Conservation (phyloP, 176 grass and related monocot genomes). For the Phoenix dactylifera region DNA sequence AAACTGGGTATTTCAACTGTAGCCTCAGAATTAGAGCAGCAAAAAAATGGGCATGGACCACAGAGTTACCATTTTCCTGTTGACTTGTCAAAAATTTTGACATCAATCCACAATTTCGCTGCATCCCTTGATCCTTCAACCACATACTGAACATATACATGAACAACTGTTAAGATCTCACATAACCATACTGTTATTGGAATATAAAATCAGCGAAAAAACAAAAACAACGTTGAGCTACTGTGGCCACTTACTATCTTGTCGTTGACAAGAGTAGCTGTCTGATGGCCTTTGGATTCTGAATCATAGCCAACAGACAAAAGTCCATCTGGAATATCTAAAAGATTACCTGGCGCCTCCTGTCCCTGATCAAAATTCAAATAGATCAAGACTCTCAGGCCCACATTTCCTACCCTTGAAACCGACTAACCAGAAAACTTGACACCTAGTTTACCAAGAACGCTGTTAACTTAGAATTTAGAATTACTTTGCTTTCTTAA, state of each 20-base stretch:
- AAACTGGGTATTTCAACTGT: slow-evolving; percentile 7
- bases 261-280: background rate
- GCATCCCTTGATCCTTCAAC: slow-evolving; percentile 42
- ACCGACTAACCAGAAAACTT: too few species aligned
- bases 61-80: slow-evolving; percentile 47
- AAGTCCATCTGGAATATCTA: slow-evolving; percentile 5
- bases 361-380: slow-evolving; percentile 41
- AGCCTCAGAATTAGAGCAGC: background rate
- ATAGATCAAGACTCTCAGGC: background rate
- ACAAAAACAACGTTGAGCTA: too few species aligned
- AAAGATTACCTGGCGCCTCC: slow-evolving; percentile 40
- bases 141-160: slow-evolving; percentile 61
- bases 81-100: slow-evolving; percentile 71
- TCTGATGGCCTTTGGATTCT: slow-evolving; percentile 23
- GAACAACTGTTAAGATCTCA: too few species aligned
- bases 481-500: too few species aligned
- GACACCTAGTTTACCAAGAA: too few species aligned
- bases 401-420: too few species aligned
- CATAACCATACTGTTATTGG: too few species aligned
- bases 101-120: slow-evolving; percentile 14
- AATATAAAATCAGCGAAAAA: too few species aligned
- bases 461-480: too few species aligned
- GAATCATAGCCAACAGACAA: background rate
- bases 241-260: too few species aligned
- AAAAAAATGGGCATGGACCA: slow-evolving; percentile 1